These are phyloP conservation scores for Alnus glutinosa DNA, from an alignment of 306 rosid genomes.

Conservation along the genomic window DNA sequence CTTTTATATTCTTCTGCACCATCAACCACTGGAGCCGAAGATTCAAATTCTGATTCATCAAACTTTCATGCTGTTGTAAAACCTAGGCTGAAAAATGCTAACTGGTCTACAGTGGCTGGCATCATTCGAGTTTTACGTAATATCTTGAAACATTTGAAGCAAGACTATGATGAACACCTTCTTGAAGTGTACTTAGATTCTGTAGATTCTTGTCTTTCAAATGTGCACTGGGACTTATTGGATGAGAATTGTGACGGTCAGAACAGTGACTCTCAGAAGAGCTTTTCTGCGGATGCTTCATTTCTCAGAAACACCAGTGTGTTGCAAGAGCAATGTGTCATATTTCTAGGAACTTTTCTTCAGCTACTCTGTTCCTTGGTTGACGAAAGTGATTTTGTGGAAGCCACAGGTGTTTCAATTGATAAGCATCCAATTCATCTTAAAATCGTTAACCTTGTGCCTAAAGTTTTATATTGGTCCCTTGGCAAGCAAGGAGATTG, in stretches of 20 bases:
- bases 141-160: conserved; percentile 58
- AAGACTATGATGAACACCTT: conserved; percentile 45
- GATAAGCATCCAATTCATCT: conserved; percentile 42
- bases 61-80: conserved; percentile 32
- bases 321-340: conserved; percentile 32
- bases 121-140: conserved; percentile 51
- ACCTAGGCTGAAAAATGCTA: conserved; percentile 45
- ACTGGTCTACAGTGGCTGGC: conserved; percentile 63
- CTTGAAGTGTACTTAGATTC: conserved; percentile 50
- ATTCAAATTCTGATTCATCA: conserved; percentile 28
- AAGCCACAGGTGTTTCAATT: conserved; percentile 41
- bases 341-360: conserved; percentile 71
- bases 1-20: conserved; percentile 23
- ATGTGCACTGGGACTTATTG: conserved; percentile 57
- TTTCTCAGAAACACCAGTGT: conserved; percentile 14
- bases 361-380: conserved; percentile 81
- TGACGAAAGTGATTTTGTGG: conserved; percentile 48
- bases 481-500: conserved; percentile 45
- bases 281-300: conserved; percentile 25
- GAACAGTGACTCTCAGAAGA: conserved; percentile 25
- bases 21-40: conserved; percentile 33
- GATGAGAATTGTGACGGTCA: conserved; percentile 35
- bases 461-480: conserved; percentile 65
- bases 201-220: conserved; percentile 53
- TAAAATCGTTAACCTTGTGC: conserved; percentile 51